Conservation (phyloP, 1,139 yeast genomes). For the Lizanozyma gosingica region DNA sequence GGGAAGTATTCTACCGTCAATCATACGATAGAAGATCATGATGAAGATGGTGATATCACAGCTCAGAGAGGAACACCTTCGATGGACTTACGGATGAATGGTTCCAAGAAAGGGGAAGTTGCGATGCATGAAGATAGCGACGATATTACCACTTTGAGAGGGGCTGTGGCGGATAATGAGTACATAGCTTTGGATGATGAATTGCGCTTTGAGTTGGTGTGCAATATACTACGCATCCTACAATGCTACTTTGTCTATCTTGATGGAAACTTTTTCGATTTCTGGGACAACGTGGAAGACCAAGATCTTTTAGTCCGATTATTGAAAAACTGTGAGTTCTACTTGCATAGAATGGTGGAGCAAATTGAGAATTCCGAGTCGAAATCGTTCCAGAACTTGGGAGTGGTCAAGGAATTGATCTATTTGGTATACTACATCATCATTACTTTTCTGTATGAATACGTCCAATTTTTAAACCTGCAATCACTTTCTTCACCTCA, state of each 20-base stretch:
- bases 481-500: constrained; percentile 10
- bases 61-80: constrained; percentile 10
- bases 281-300: constrained; percentile 6
- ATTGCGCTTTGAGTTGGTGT: constrained; percentile 17
- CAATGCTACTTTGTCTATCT: constrained; percentile 11
- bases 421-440: constrained; percentile 17
- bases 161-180: constrained; percentile 4
- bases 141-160: constrained; percentile 21
- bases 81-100: constrained; percentile 3
- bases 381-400: constrained; percentile 12
- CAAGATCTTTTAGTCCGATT: constrained; percentile 11
- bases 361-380: constrained; percentile 10
- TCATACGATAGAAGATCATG: constrained; percentile 9
- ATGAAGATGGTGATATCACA: constrained; percentile 19
- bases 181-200: constrained; percentile 13
- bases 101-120: neutral
- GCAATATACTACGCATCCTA: constrained; percentile 19
- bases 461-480: constrained; percentile 5
- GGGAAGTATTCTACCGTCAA: too few species aligned
- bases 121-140: constrained; percentile 14
- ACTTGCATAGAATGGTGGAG: constrained; percentile 12
- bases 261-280: constrained; percentile 9
- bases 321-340: constrained; percentile 13
- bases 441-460: neutral
- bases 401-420: constrained; percentile 21